Percentiles rank a stretch among this genome's conserved stretches.
Conservation (phyloP, 208 protist genomes). For the Trypanosomatidae sp. region DNA sequence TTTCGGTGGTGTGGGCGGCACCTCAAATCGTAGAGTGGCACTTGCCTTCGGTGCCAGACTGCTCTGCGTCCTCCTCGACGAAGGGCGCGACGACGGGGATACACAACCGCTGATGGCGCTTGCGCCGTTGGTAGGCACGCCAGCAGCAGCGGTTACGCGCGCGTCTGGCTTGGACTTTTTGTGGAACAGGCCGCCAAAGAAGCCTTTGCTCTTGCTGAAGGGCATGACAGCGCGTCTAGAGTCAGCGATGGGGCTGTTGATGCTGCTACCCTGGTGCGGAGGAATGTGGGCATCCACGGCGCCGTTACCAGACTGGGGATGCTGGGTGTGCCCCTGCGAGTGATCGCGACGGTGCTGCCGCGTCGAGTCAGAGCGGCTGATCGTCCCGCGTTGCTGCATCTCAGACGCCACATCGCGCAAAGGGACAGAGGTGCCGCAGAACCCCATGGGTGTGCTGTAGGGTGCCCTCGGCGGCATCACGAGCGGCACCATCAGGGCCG, state of each 20-base stretch:
- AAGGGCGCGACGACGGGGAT: not conserved
- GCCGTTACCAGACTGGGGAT: not conserved
- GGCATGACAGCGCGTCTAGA: not conserved
- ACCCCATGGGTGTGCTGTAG: not conserved
- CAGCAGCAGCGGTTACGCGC: not conserved
- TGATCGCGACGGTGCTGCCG: conserved; percentile 1
- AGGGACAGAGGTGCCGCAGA: not conserved
- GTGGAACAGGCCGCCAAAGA: conserved; percentile 32
- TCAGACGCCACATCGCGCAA: conserved; percentile 4
- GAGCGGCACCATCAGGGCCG: not conserved
- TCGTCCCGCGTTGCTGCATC: not conserved
- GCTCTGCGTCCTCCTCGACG: not conserved
- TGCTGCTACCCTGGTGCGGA: conserved; percentile 1
- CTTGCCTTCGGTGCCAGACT: not conserved
- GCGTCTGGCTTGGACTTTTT: conserved; percentile 13
- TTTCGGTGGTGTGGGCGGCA: not conserved
- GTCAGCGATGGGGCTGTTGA: not conserved
- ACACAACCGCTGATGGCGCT: not conserved
- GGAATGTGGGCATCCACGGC: not conserved
- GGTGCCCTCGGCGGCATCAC: conserved; percentile 16
- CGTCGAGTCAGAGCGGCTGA: not conserved
- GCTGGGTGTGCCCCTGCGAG: not conserved
- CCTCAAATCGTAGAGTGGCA: not conserved
- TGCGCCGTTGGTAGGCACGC: not conserved
- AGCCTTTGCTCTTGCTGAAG: conserved; percentile 13